Base-by-base conservation (phyloP, 495 filamentous ascomycete species). In the Xylaria longipes region DNA sequence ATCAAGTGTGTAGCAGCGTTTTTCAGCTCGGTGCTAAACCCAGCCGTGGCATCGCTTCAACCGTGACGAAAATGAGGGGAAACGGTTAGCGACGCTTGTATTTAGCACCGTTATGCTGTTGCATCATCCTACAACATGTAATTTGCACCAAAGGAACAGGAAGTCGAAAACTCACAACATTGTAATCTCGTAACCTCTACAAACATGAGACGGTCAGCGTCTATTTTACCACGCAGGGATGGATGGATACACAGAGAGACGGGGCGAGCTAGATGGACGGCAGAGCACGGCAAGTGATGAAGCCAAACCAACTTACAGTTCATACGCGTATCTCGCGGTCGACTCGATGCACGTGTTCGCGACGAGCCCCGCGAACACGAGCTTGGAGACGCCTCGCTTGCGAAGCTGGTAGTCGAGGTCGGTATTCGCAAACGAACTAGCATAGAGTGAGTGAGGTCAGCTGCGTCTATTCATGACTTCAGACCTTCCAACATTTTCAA, bases 321-420 rank as follows among this genome's bases (percentile, higher is more conserved):
- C 46, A 3, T 50, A 50, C 46, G 46, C 46, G 46, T 50, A 50
- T 50, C 46, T 22, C n/a, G 46, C 46, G 1, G 46, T 50, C 46
- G 46, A 50, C 46, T 50, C 46, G 9, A 50, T 22, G 46, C 46
- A 50, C 8, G 46, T 50, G n/a, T 50, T 50, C n/a, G 46, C 46
- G 46, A 50, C 46, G n/a, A 50, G 7, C 46, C 46, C 46, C n/a
- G 46, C 46, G 46, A 50, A 50, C n/a, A 50, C 46, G n/a, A 50
- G 46, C n/a, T 25, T 50, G 46, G 46, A 50, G n/a, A 50, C 25
- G 46, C 33, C 33, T 61, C 8, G 14, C 57, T 37, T 61, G 57
- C 57, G 33, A 61, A 61, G 29, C 57, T 22, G 57, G 11, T 39
- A 61, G 33, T 37, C 57, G 33, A 37, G 57, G 31, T 50, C 46